phyloP scores from a whole-genome alignment of 2,329 filamentous ascomycete species.

The Purpureocillium lavendulum region DNA sequence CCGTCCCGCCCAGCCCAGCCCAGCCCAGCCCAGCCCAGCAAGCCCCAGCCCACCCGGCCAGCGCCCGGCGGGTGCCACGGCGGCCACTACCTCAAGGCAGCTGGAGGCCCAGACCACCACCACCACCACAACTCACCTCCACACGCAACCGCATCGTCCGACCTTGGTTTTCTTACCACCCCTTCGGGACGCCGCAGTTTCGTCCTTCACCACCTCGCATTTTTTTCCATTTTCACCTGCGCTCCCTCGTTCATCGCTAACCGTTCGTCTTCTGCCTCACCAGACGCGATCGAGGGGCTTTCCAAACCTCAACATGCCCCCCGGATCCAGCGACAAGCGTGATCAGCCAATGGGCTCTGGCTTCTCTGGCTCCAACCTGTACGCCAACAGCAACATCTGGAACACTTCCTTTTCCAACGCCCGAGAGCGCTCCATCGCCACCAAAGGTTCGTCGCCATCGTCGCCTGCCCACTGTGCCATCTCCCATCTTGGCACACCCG shows the following conservation, averaged over 20 bases:
- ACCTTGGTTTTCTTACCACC: background rate
- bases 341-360: conserved; percentile 31
- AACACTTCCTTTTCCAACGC: conserved; percentile 32
- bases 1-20: too few species aligned
- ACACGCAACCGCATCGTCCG: background rate
- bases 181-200: background rate
- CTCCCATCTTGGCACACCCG: background rate
- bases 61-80: too few species aligned
- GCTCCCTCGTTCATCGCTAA: conserved; percentile 9
- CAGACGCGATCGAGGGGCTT: conserved; percentile 30
- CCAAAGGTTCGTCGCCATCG: conserved; percentile 35
- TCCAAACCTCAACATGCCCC: conserved; percentile 27
- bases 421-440: conserved; percentile 30
- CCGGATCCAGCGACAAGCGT: conserved; percentile 20
- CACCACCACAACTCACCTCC: too few species aligned
- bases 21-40: too few species aligned
- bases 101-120: too few species aligned
- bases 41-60: too few species aligned
- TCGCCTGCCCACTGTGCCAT: background rate
- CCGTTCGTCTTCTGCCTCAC: conserved; percentile 5
- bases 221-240: background rate
- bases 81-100: too few species aligned
- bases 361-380: conserved; percentile 26
- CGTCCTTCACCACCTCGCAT: conserved; percentile 7
- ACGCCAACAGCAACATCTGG: conserved; percentile 25